These are phyloP conservation scores for Pestalotiopsis sp. DNA, from an alignment of 2,329 filamentous ascomycete genomes.

Conservation along the genomic window DNA sequence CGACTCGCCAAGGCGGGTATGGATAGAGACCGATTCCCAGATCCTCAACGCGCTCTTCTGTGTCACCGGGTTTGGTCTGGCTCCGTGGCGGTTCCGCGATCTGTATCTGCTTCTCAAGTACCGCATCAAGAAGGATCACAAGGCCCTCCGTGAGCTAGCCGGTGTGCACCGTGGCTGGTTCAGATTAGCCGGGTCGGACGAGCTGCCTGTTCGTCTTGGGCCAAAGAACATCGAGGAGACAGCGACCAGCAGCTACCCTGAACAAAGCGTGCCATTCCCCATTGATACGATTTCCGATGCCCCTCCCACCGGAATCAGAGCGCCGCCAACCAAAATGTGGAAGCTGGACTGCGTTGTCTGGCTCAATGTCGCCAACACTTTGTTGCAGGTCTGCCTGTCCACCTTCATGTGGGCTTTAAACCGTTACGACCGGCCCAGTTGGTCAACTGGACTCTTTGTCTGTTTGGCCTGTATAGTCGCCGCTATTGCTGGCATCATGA, in stretches of 20 bases:
- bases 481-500: conserved; percentile 68
- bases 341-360: conserved; percentile 81
- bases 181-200: conserved; percentile 67
- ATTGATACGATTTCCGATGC: conserved; percentile 63
- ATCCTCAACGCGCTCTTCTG: conserved; percentile 85
- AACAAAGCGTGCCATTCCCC: conserved; percentile 64
- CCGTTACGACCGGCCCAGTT: conserved; percentile 72
- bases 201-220: conserved; percentile 56
- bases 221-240: conserved; percentile 52
- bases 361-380: conserved; percentile 78
- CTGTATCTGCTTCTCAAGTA: conserved; percentile 67
- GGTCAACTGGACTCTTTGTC: conserved; percentile 81
- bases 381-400: conserved; percentile 73
- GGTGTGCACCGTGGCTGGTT: conserved; percentile 80
- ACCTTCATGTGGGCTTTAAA: conserved; percentile 85
- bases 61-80: conserved; percentile 81
- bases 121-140: conserved; percentile 54
- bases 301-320: conserved; percentile 73
- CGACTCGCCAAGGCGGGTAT: conserved; percentile 69
- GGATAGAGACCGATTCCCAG: conserved; percentile 86
- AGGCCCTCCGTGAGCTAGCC: conserved; percentile 69
- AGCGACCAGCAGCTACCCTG: conserved; percentile 35
- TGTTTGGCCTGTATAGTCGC: conserved; percentile 73
- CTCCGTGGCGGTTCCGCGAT: conserved; percentile 84
- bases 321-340: conserved; percentile 69